Percentiles rank a stretch among this genome's conserved stretches.
Conservation (phyloP, 345 rosid species). For the Eucalyptus viminalis region DNA sequence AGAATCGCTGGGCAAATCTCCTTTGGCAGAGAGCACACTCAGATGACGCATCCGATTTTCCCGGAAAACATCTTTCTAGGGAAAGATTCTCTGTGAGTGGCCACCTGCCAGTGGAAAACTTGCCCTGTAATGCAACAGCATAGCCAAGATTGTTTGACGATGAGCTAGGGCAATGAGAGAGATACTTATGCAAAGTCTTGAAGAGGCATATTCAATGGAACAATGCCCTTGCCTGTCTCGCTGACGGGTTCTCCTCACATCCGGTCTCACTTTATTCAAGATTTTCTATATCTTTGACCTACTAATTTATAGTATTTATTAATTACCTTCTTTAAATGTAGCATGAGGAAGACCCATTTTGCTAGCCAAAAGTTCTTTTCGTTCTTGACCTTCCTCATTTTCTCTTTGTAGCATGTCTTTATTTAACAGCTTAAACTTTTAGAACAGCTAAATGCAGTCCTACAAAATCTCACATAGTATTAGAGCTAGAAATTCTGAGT, state of each 20-base stretch:
- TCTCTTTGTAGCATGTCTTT: too few relatives aligned
- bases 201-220: neutral
- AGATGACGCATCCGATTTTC: neutral
- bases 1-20: slow-evolving; percentile 3
- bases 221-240: neutral
- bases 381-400: too few relatives aligned
- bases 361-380: too few relatives aligned
- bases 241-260: neutral
- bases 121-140: slow-evolving; percentile 1
- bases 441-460: rapidly evolving
- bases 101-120: neutral
- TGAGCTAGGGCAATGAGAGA: neutral
- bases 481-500: too few relatives aligned
- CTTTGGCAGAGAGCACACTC: slow-evolving; percentile 27
- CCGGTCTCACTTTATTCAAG: neutral
- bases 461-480: too few relatives aligned
- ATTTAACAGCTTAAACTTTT: too few relatives aligned
- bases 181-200: neutral
- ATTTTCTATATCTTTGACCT: neutral
- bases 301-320: neutral
- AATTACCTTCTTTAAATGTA: neutral
- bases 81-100: neutral
- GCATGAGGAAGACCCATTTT: too few relatives aligned
- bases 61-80: neutral
- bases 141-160: neutral